Evolutionary conservation across 345 rosid species (phyloP), one percentile per base, ranked within the genome.

Genomic region (Populus simonii): DNA sequence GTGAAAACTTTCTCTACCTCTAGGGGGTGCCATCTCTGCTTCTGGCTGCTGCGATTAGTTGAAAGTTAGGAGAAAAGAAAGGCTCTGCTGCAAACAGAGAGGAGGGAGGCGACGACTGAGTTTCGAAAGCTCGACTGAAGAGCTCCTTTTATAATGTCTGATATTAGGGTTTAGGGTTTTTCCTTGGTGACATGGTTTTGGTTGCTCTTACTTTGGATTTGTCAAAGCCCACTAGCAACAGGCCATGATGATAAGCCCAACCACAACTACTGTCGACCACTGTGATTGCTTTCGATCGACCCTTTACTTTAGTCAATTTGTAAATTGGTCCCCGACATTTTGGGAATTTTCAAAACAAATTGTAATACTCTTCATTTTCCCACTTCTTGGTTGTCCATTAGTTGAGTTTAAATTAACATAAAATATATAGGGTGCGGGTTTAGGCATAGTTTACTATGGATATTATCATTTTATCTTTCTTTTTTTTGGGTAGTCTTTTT

Each of bases 81-180:
- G 1, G n/a, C 11, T 11, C 63, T 59, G 25, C 70, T 25, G 29
- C 51, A 13, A 27, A 15, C 17, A 35, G 78, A 27, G 38, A 10
- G 63, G 63, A n/a, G 13, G 67, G 55, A 39, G 71, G 77, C 70
- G 62, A 62, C 4, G n/a, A 17, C 6, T 3, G 2, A 43, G 70
- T 49, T 61, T 8, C 35, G 1, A 13, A 11, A 11, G 2, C 13
- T n/a, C 29, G 9, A 10, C 63, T 10, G 27, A 22, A 22, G 29
- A 57, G 15, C 10, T 10, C 38, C 0, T 68, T 45, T 74, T 68
- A 79, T 74, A 79, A 3, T 18, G 11, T 11, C 16, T 13, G 7
- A 0, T 36, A 51, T 68, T 68, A 57, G 82, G 82, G 78, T 79
- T 79, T 68, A 29, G 68, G 74, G 59, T 61, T 77, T 71, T 49